These are phyloP conservation scores for Xanthoconium separans DNA, from an alignment of 1,284 basidiomycete genomes.

Conservation along the genomic window DNA sequence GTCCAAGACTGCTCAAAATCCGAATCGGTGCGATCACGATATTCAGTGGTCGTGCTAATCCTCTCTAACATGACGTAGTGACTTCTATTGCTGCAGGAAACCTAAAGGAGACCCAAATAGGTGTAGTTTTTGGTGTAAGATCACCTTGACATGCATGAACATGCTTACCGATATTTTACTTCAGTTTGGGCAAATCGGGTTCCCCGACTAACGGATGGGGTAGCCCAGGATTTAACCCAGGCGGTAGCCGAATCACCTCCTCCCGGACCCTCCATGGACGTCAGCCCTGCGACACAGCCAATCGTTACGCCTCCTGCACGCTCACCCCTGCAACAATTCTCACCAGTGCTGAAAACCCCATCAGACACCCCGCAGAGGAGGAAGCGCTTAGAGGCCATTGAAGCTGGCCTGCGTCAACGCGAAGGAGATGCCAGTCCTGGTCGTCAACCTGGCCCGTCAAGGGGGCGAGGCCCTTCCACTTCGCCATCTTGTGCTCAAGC, in stretches of 20 bases:
- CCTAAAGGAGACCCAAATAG: constrained; percentile 5
- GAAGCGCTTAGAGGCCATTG: constrained; percentile 20
- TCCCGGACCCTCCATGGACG: constrained; percentile 1
- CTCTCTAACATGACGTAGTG: constrained; percentile 15
- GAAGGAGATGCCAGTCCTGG: constrained; percentile 15
- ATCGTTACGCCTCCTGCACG: background rate
- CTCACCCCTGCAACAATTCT: background rate
- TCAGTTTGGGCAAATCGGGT: constrained; percentile 24
- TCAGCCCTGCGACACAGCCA: background rate
- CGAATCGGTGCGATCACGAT: constrained; percentile 21
- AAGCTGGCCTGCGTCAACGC: constrained; percentile 20
- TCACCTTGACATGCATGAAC: background rate
- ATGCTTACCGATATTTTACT: background rate
- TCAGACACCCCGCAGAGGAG: constrained; percentile 11
- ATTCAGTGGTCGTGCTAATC: background rate
- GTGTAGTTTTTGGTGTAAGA: constrained; percentile 26
- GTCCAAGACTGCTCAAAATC: constrained; percentile 17
- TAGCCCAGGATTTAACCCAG: background rate
- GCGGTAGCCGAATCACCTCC: background rate
- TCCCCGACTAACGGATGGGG: background rate
- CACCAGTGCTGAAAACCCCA: background rate
- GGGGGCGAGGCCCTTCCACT: constrained; percentile 1
- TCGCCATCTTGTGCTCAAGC: background rate
- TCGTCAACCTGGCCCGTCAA: constrained; percentile 7
- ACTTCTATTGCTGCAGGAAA: constrained; percentile 28